Percentiles rank a stretch among this genome's conserved stretches.
phyloP scores from a whole-genome alignment of 352 stramenopile species.

The Chrysophaeum taylorii region DNA sequence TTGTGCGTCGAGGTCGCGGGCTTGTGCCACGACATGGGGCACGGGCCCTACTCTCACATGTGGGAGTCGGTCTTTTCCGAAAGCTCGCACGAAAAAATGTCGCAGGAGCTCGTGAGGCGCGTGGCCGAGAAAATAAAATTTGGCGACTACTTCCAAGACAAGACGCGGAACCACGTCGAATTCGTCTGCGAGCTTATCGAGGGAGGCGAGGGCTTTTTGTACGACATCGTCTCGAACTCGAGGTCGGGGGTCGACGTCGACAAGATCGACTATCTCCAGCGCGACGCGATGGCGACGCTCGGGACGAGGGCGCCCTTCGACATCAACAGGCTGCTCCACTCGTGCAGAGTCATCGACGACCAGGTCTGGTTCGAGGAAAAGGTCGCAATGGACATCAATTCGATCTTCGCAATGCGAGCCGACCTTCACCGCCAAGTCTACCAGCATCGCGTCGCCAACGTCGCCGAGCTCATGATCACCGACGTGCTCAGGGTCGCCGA shows the following conservation, averaged over 20 bases:
- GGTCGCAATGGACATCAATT: slow-evolving; percentile 33
- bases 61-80: slow-evolving; percentile 82
- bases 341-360: slow-evolving; percentile 28
- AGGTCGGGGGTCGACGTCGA: slow-evolving; percentile 60
- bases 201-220: slow-evolving; percentile 50
- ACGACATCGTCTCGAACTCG: slow-evolving; percentile 52
- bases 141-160: background rate
- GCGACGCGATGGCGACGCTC: slow-evolving; percentile 36
- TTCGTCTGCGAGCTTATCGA: slow-evolving; percentile 15
- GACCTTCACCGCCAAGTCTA: slow-evolving; percentile 44
- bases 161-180: background rate
- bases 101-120: slow-evolving; percentile 40
- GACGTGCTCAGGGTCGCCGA: slow-evolving; percentile 50
- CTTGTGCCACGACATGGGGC: slow-evolving; percentile 65
- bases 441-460: slow-evolving; percentile 40
- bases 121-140: background rate
- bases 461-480: slow-evolving; percentile 36
- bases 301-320: too few species aligned
- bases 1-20: slow-evolving; percentile 64
- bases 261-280: slow-evolving; percentile 63
- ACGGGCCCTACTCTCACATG: slow-evolving; percentile 88
- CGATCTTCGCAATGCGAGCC: slow-evolving; percentile 50
- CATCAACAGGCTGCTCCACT: slow-evolving; percentile 19
- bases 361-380: slow-evolving; percentile 61
- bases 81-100: slow-evolving; percentile 48